Evolutionary conservation across 148 eudicot species (phyloP).

Genomic region (Selenicereus undatus): DNA sequence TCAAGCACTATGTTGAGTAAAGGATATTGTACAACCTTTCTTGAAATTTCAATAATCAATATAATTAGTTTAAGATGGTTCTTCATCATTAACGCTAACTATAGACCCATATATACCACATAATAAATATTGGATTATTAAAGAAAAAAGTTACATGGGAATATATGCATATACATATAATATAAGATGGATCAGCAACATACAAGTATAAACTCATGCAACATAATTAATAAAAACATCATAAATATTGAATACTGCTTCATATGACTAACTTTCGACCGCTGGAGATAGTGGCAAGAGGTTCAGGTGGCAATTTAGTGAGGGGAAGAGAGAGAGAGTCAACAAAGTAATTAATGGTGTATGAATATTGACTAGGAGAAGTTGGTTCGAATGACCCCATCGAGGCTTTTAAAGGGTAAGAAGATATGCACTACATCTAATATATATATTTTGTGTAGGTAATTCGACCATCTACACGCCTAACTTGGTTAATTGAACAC

Average conservation of each 20-base stretch:
- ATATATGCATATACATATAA: too few relatives aligned
- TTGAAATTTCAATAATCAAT: too few relatives aligned
- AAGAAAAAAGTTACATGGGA: too few relatives aligned
- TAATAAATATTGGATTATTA: too few relatives aligned
- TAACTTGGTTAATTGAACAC: conserved; percentile 28
- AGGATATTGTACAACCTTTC: too few relatives aligned
- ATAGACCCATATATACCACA: too few relatives aligned
- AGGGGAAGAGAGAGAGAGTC: conserved; percentile 15
- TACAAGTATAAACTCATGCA: background rate
- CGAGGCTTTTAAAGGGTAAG: conserved; percentile 25
- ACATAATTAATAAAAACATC: background rate
- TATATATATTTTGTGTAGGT: conserved; percentile 16
- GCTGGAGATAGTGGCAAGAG: background rate
- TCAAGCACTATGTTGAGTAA: too few relatives aligned
- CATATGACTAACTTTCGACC: background rate
- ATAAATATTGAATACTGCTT: background rate
- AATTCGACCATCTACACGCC: conserved; percentile 25
- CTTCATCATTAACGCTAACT: too few relatives aligned
- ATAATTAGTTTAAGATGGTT: too few relatives aligned
- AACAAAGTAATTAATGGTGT: conserved; percentile 19
- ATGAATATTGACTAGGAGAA: conserved; percentile 31
- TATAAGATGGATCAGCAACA: background rate
- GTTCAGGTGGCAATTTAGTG: background rate
- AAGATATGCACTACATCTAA: background rate
- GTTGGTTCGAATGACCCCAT: conserved; percentile 52